Base-by-base conservation (phyloP, 192 early-diverging fungal species). In the Phlyctochytrium arcticum region DNA sequence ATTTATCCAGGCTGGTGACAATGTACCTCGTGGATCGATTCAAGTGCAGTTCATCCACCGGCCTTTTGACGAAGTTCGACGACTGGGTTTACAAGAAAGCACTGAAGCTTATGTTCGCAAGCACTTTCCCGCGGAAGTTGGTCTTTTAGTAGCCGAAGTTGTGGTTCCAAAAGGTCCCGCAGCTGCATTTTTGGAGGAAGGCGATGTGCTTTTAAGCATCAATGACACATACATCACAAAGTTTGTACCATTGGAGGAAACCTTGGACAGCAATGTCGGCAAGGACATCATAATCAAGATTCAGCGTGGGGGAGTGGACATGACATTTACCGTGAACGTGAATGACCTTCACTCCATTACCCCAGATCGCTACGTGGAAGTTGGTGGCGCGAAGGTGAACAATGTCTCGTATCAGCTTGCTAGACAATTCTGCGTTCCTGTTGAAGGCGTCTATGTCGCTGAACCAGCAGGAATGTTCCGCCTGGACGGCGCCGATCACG, bases 391-490 rank as follows among this genome's bases (percentile, higher is more conserved):
- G 31, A 83, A 88, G 49, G 65, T 81, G 29, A 81, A 82, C 68
- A 69, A 85, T 29, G 58, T 86, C 26, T 77, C 68, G 15, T 79
- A 84, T 54, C 77, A 80, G 72, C 73, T 85, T 5, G 77, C 76
- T 0, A 59, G 81, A 26, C 76, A 79, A 46, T 82, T 72, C 55
- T 64, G 56, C 23, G 69, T 86, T 29, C 72, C 80, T 29, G 68
- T 86, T 5, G 75, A 78, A 21, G 95, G 95, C 34, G 89, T 92
- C 0, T 93, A 90, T 77, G 85, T 94, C 9, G 79, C 91, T n/a
- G 75, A 79, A 32, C 68, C 79, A 2, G 26, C 69, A 9, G 82
- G 82, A 34, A 78, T 90, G 87, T 86, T 90, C 47, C 73, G 85
- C 42, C 76, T 92, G 24, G 88, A 89, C 51, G 87, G 88, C 36